Base-by-base conservation (phyloP, 805 yeast species). In the Nakazawaea peltata region DNA sequence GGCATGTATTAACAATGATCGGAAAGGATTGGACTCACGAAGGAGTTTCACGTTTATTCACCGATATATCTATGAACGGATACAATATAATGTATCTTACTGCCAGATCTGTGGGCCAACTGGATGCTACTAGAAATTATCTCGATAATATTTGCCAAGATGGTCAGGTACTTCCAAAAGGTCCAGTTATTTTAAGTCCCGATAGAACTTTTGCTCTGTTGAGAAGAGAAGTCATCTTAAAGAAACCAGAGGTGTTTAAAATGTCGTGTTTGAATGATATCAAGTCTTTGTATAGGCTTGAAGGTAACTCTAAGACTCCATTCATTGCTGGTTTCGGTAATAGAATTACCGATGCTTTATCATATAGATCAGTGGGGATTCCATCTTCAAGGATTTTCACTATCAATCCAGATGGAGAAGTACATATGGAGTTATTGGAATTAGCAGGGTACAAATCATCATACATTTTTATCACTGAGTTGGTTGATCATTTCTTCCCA, bases 11-110 rank as follows among this genome's bases (percentile, higher is more conserved):
- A 56, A 87, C 92, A 13, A 77, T 90, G 76, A 65, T 92, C 25
- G 98, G 98, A 4, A 74, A 86, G 47, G 98, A 92, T 61, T 92
- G 98, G 98, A 92, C 98, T 0, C 98, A 92, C 54, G 74, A 77
- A 2, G 98, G 98, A 22, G 98, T 92, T 27, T 95, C 97, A 2
- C 78, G 79, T 49, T 61, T 92, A 38, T 92, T 88, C 53, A 76
- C 75, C n/a, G 98, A 92, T 54, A 92, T 92, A 42, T 52, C 69
- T 30, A 61, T 70, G 39, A 92, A 92, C 51, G 97, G 98, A 1
- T 92, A 90, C 64, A 87, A 92, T 51, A 80, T 92, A 35, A 71
- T 92, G 74, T 92, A 92, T 56, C 64, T 92, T 45, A 92, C 98
- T 0, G 95, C 98, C 0, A 71, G 98, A 44, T 80, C 95, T 10